Evolutionary conservation across 2,329 filamentous ascomycete genomes (phyloP).

Genomic region (Diaporthe sp.): DNA sequence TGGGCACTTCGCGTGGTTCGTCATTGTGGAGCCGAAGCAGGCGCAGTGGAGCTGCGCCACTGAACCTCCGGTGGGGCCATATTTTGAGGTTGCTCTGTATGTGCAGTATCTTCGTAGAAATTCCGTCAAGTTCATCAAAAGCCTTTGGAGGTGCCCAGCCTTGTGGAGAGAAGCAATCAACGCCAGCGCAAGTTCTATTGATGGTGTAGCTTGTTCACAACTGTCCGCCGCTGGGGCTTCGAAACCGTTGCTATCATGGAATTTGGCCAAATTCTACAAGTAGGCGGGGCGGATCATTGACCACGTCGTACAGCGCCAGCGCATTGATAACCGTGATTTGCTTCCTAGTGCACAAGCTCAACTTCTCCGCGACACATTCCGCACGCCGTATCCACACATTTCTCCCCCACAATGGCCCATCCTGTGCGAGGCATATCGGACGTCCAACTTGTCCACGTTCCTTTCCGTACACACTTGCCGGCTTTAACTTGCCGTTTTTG

Average conservation of each 20-base stretch:
- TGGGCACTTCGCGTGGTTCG: slow-evolving; percentile 8
- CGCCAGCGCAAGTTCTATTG: not conserved
- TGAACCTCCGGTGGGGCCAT: not conserved
- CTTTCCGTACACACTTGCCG: not conserved
- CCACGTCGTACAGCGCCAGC: not conserved
- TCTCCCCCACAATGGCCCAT: not conserved
- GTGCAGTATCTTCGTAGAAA: not conserved
- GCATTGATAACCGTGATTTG: not conserved
- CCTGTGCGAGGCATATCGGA: not conserved
- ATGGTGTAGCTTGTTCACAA: not conserved
- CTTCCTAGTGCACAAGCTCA: not conserved
- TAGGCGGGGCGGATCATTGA: not conserved
- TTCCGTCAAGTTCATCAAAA: not conserved
- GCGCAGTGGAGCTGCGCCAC: not conserved
- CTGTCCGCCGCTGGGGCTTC: not conserved
- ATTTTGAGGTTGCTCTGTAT: not conserved
- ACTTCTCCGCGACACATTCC: slow-evolving; percentile 1
- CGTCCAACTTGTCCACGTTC: not conserved
- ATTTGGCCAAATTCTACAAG: not conserved
- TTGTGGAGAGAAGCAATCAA: not conserved
- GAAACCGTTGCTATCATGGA: slow-evolving; percentile 2
- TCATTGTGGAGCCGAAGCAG: slow-evolving; percentile 2
- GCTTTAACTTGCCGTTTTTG: not conserved
- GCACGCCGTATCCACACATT: slow-evolving; percentile 1
- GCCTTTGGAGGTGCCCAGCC: not conserved